These are phyloP conservation scores for Colletotrichum cuscutae DNA, from an alignment of 2,329 filamentous ascomycete genomes.

Conservation along the genomic window DNA sequence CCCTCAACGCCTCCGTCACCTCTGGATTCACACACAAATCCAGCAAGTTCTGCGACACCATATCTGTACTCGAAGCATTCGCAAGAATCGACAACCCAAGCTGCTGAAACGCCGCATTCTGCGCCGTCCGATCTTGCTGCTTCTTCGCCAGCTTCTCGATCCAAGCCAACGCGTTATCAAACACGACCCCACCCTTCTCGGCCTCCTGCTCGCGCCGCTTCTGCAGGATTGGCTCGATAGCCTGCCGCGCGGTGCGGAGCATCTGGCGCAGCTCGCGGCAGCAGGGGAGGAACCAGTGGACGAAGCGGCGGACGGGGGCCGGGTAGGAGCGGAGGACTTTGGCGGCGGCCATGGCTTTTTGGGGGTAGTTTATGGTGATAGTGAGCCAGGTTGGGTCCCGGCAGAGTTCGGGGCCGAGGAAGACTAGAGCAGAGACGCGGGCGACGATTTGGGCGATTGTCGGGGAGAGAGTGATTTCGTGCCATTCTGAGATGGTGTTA, in stretches of 20 bases:
- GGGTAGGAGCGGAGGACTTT: conserved; percentile 54
- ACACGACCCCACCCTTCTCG: conserved; percentile 36
- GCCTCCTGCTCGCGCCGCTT: conserved; percentile 42
- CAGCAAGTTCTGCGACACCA: conserved; percentile 48
- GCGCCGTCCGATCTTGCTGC: conserved; percentile 61
- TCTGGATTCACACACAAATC: conserved; percentile 52
- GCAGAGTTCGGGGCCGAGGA: conserved; percentile 56
- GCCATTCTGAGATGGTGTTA: conserved; percentile 37
- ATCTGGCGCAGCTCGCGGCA: conserved; percentile 48
- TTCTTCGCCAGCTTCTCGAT: conserved; percentile 44
- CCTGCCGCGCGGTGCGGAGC: conserved; percentile 46
- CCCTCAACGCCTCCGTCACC: conserved; percentile 50
- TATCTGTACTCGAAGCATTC: conserved; percentile 54
- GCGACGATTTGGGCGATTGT: conserved; percentile 48
- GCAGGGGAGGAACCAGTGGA: conserved; percentile 55
- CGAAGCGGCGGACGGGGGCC: conserved; percentile 49
- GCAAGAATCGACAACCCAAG: conserved; percentile 77
- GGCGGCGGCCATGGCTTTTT: conserved; percentile 49
- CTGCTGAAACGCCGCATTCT: conserved; percentile 75
- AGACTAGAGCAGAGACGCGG: conserved; percentile 59
- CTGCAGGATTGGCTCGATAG: conserved; percentile 47
- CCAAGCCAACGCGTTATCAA: conserved; percentile 55
- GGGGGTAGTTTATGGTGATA: conserved; percentile 53
- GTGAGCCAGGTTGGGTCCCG: conserved; percentile 59
- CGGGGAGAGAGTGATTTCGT: conserved; percentile 7